phyloP scores from a whole-genome alignment of 352 stramenopile species.

The Phytophthora capsici region DNA sequence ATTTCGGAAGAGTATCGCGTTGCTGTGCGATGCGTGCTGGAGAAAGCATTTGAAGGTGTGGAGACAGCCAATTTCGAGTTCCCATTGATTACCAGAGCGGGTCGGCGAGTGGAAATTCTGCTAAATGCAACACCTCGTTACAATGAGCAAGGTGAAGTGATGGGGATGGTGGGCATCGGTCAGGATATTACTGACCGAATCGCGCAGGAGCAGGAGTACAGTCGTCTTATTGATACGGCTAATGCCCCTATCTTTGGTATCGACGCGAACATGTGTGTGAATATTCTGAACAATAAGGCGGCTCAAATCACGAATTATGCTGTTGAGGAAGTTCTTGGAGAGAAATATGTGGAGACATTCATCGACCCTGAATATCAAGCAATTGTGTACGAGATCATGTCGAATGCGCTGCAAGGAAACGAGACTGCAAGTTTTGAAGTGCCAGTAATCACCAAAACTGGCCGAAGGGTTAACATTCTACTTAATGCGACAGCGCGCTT shows the following conservation, averaged over 20 bases:
- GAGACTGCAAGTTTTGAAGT: slow-evolving; percentile 81
- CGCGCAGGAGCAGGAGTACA: slow-evolving; percentile 66
- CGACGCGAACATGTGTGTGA: slow-evolving; percentile 52
- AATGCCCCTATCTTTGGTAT: slow-evolving; percentile 71
- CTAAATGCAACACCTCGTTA: slow-evolving; percentile 79
- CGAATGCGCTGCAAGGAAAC: slow-evolving; percentile 59
- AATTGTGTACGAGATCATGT: slow-evolving; percentile 75
- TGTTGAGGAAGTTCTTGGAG: slow-evolving; percentile 74
- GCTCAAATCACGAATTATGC: slow-evolving; percentile 74
- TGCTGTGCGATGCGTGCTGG: slow-evolving; percentile 51
- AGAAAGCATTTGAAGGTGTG: slow-evolving; percentile 50
- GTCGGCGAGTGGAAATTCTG: slow-evolving; percentile 61
- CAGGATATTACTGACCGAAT: slow-evolving; percentile 74
- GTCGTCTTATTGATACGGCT: slow-evolving; percentile 54
- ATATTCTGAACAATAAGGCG: slow-evolving; percentile 79
- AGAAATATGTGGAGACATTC: slow-evolving; percentile 83
- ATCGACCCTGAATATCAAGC: slow-evolving; percentile 76
- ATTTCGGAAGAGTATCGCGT: slow-evolving; percentile 65
- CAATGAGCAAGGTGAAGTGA: slow-evolving; percentile 69
- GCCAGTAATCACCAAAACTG: slow-evolving; percentile 72
- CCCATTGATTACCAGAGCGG: slow-evolving; percentile 57
- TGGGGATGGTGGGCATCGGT: slow-evolving; percentile 81
- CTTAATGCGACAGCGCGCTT: slow-evolving; percentile 81
- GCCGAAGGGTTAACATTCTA: slow-evolving; percentile 71
- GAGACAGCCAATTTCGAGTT: slow-evolving; percentile 72